Evolutionary conservation across 805 yeast species (phyloP).

Genomic region (Candida boleticola): DNA sequence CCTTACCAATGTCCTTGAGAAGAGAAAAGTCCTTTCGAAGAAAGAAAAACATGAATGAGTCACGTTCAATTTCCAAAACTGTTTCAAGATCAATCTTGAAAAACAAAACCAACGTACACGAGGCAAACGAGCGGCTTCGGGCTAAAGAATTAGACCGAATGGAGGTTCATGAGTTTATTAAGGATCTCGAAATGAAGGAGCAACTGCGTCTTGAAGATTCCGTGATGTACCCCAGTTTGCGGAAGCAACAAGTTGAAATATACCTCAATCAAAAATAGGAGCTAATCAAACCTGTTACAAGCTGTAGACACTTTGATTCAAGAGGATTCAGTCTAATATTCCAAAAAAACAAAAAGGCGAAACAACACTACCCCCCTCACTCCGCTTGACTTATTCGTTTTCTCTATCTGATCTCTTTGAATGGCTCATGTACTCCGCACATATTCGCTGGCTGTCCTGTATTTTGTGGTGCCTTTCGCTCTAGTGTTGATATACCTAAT

Average conservation of each 20-base stretch:
- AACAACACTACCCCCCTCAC: too few relatives aligned
- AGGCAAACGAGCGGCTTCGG: background rate
- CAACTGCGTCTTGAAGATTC: background rate
- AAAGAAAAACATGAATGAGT: background rate
- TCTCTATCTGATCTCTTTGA: too few relatives aligned
- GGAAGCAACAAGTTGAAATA: background rate
- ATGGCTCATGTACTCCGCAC: too few relatives aligned
- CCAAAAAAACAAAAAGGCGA: too few relatives aligned
- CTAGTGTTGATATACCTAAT: too few relatives aligned
- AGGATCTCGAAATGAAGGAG: background rate
- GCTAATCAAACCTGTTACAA: background rate
- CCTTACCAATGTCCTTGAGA: background rate
- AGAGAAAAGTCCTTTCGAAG: background rate
- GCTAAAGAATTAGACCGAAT: background rate
- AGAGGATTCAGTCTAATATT: background rate
- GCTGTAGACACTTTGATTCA: background rate
- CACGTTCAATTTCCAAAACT: too few relatives aligned
- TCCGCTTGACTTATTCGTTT: too few relatives aligned
- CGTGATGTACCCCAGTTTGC: background rate
- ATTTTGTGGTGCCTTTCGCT: too few relatives aligned
- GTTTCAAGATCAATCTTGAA: conserved; percentile 1
- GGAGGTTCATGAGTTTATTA: background rate
- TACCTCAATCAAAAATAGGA: background rate
- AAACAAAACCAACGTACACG: background rate
- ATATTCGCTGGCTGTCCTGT: too few relatives aligned